These are phyloP conservation scores for Suillus placidus DNA, from an alignment of 768 basidiomycete species.

Conservation along the genomic window DNA sequence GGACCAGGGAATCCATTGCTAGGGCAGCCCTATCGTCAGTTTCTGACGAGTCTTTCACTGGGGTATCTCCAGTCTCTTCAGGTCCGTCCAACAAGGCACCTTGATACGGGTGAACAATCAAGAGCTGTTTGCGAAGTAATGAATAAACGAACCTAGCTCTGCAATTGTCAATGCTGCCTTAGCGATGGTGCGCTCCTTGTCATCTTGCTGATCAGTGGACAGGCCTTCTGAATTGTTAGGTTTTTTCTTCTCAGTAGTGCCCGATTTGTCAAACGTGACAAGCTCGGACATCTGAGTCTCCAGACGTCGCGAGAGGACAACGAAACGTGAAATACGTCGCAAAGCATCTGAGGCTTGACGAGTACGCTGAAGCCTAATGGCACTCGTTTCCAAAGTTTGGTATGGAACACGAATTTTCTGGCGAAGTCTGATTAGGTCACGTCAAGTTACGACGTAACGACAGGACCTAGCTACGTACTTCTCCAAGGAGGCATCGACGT, in stretches of 20 bases:
- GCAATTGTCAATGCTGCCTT: conserved; percentile 95
- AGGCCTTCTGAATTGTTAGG: conserved; percentile 2
- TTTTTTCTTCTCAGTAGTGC: background rate
- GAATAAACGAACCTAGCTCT: conserved; percentile 67
- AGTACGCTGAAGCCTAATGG: conserved; percentile 72
- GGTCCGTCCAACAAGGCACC: conserved; percentile 56
- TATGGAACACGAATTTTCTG: conserved; percentile 87
- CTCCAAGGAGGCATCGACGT: conserved; percentile 75
- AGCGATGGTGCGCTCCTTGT: conserved; percentile 84
- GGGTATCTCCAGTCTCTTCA: conserved; percentile 13
- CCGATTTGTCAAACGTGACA: conserved; percentile 10
- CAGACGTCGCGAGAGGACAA: conserved; percentile 78
- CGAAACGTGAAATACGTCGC: conserved; percentile 82
- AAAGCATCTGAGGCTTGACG: conserved; percentile 86
- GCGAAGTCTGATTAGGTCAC: conserved; percentile 58
- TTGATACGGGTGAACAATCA: conserved; percentile 26
- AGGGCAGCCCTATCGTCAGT: conserved; percentile 19
- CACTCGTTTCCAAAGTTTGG: conserved; percentile 68
- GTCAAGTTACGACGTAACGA: conserved; percentile 5
- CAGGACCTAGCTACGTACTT: conserved; percentile 51
- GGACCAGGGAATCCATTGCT: conserved; percentile 38
- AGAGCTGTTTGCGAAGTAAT: background rate
- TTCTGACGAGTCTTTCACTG: background rate
- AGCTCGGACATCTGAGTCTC: conserved; percentile 86
- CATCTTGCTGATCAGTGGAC: conserved; percentile 58